Base-by-base conservation (phyloP, 352 stramenopile genomes). In the Phytophthora citricola region DNA sequence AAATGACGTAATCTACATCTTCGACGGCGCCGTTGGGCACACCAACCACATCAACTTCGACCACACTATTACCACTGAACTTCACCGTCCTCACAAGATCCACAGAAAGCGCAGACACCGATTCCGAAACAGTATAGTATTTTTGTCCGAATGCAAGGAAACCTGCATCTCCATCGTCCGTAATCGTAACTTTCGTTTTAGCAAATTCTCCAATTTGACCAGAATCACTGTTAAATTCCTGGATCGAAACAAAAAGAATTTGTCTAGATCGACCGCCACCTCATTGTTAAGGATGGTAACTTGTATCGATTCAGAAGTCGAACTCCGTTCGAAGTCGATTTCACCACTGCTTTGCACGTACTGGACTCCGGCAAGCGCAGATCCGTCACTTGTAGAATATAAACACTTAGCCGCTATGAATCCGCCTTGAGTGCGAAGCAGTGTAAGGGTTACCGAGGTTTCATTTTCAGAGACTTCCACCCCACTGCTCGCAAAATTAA, bases 201-300 rank as follows among this genome's bases (percentile, higher is more conserved):
- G 45, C 54, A 5, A 61, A 54, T 0, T 39, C 17, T 15, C 79
- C 81, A 17, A 89, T 73, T 0, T 48, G 45, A 2, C 79, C 81
- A 4, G 56, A 81, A 5, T 64, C 22, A 6, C 55, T 46, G 14
- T 64, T 48, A 34, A 64, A 71, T 7, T 45, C 7, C 9, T 54
- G 27, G n/a, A 90, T 57, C 17, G 63, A 40, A 3, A 90, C 53
- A 20, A 50, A 83, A 90, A 90, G 26, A 66, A 83, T 6, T 51
- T 71, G 43, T 87, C 77, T 8, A 69, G 61, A 11, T 90, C 77
- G 8, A 87, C 79, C 0, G 65, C 59, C 8, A 89, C 53, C 9
- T 66, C 44, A 46, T 90, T 87, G 63, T 89, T 85, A 34, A 83
- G 75, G 27, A 90, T 83, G 0, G 26, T 5, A 14, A 90, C 32